Evolutionary conservation across 2,329 filamentous ascomycete species (phyloP).

Genomic region (Paraconiothyrium sp.): DNA sequence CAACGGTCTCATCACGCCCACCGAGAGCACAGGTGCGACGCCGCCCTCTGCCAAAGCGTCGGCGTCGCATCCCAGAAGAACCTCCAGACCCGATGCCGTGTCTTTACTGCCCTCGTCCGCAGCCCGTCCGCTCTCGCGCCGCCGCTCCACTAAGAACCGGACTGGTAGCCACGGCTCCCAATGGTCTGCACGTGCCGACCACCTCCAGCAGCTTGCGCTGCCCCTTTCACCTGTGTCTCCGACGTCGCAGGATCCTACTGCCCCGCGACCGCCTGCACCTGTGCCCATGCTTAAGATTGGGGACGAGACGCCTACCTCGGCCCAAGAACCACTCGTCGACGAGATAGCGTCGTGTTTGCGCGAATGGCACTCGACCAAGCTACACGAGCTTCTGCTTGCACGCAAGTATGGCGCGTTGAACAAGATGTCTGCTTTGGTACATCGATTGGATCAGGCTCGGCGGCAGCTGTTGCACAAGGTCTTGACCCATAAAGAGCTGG

Average conservation of each 20-base stretch:
- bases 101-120: conserved; percentile 36
- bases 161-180: conserved; percentile 48
- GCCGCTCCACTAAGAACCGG: conserved; percentile 44
- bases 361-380: conserved; percentile 97
- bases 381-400: conserved; percentile 88
- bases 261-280: conserved; percentile 83
- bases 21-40: conserved; percentile 47
- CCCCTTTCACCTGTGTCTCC: conserved; percentile 51
- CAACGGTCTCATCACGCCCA: conserved; percentile 50
- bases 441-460: conserved; percentile 82
- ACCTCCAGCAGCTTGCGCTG: conserved; percentile 49
- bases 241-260: conserved; percentile 69
- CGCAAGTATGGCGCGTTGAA: conserved; percentile 84
- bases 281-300: conserved; percentile 98
- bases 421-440: conserved; percentile 80
- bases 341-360: conserved; percentile 96
- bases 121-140: conserved; percentile 39
- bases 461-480: conserved; percentile 95
- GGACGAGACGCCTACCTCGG: conserved; percentile 91
- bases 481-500: conserved; percentile 84
- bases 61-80: conserved; percentile 21
- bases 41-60: conserved; percentile 23
- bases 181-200: conserved; percentile 51
- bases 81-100: conserved; percentile 38
- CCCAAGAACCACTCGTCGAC: conserved; percentile 90